A percentile compares a stretch with the other conserved stretches of the same genome.
Evolutionary conservation across 2,329 filamentous ascomycete genomes (phyloP).

Genomic region (Parasarocladium wereldwijsianum): DNA sequence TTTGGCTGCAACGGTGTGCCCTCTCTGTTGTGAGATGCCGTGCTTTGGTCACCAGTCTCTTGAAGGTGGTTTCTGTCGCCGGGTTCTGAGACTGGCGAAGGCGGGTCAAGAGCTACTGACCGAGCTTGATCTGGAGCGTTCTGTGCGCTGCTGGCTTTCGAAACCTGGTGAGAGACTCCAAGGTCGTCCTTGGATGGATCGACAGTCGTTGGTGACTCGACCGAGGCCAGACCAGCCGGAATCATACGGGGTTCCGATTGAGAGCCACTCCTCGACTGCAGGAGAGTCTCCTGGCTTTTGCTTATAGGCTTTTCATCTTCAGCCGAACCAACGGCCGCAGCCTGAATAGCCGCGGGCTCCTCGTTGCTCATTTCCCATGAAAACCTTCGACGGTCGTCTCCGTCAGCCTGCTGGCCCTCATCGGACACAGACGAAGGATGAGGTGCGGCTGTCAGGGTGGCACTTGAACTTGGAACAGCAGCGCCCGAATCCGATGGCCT

Average conservation of each 20-base stretch:
- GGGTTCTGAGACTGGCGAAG: constrained; percentile 26
- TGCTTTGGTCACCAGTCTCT: background rate
- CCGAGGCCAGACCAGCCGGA: no score
- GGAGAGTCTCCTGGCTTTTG: background rate
- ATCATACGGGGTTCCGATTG: background rate
- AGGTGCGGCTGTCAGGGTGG: constrained; percentile 3
- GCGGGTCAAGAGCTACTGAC: constrained; percentile 18
- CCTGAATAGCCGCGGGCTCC: constrained; percentile 4
- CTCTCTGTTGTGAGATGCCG: no score
- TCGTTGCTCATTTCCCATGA: constrained; percentile 20
- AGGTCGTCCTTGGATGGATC: background rate
- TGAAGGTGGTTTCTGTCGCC: constrained; percentile 11
- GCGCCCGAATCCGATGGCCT: background rate
- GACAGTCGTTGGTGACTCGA: no score
- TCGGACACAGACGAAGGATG: constrained; percentile 1
- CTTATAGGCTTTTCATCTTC: background rate
- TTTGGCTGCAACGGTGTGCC: no score
- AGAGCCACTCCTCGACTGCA: background rate
- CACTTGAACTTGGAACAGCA: background rate
- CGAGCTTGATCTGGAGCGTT: background rate
- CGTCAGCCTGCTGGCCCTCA: constrained; percentile 3
- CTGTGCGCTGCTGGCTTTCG: constrained; percentile 15
- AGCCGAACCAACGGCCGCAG: background rate
- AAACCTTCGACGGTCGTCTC: constrained; percentile 15
- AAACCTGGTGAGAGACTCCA: constrained; percentile 19